These are phyloP conservation scores for Talaromyces marneffei DNA, from an alignment of 2,329 filamentous ascomycete genomes.

Conservation along the genomic window DNA sequence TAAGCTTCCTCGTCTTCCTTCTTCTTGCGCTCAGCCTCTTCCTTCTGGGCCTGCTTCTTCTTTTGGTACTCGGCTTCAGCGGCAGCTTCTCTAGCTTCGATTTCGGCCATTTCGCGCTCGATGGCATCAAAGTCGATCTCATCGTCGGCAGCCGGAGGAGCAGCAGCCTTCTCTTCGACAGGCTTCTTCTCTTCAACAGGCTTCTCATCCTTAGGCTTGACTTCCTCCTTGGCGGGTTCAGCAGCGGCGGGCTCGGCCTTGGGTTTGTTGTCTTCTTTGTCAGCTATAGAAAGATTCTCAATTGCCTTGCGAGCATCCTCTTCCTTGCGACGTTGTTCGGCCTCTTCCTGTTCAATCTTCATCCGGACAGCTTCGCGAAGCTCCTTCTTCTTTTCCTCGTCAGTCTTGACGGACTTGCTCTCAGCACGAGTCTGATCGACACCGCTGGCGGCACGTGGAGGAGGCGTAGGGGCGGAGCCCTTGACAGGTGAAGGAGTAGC, in stretches of 20 bases:
- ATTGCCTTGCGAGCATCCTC: constrained; percentile 40
- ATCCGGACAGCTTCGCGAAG: constrained; percentile 53
- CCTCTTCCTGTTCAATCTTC: constrained; percentile 55
- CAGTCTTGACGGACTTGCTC: constrained; percentile 64
- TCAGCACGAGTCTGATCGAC: constrained; percentile 58
- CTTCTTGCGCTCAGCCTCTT: constrained; percentile 42
- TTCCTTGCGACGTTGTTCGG: constrained; percentile 43
- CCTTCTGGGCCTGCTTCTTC: constrained; percentile 73
- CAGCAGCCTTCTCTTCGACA: constrained; percentile 24
- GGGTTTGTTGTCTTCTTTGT: constrained; percentile 28
- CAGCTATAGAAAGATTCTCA: constrained; percentile 28
- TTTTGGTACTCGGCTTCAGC: constrained; percentile 51
- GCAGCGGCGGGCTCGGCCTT: neutral
- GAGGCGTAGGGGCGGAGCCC: constrained; percentile 66
- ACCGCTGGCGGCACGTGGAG: constrained; percentile 61
- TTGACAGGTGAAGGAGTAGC: constrained; percentile 54
- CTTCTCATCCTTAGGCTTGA: constrained; percentile 20
- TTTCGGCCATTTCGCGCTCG: constrained; percentile 42
- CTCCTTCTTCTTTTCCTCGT: constrained; percentile 75
- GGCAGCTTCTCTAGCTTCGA: constrained; percentile 43
- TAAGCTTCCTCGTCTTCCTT: constrained; percentile 41
- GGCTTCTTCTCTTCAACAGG: constrained; percentile 20
- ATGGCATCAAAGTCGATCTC: constrained; percentile 44
- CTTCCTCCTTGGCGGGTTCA: constrained; percentile 16
- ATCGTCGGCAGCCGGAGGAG: constrained; percentile 26